Evolutionary conservation across 768 basidiomycete genomes (phyloP), one percentile per base, ranked within the genome.

Genomic region (Termitomyces bulborhizus): DNA sequence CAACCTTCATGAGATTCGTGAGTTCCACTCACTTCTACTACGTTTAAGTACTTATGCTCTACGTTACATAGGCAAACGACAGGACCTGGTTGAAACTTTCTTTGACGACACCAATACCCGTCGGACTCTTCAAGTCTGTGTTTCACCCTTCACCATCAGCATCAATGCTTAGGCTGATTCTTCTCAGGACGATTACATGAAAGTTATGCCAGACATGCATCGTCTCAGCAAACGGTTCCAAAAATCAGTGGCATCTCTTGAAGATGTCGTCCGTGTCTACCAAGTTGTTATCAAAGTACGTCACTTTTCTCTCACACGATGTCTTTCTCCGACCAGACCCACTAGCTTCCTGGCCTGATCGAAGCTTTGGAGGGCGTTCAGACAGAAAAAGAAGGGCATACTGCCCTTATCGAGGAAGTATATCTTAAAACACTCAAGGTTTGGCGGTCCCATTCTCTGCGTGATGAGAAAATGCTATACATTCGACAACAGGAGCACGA

Each of bases 201-300:
- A 90, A 64, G 67, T 82, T 16, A 93, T 99, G 85, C 97, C 97
- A 0, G 97, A 99, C 66, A 82, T 99, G 68, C 88, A 88, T 60
- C 83, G 97, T 2, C 79, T 99, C 21, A 86, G 86, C 65, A 98
- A 98, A 68, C 83, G 90, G 16, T 95, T 99, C 71, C 88, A 92
- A 68, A 89, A 88, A 59, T 79, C 83, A 0, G 78, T 83, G 4
- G 94, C 94, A 0, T 84, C 84, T 0, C 79, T 99, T 5, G 94
- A 98, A 63, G 95, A 99, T 63, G 93, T 98, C 6, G 93, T 98
- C 9, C 84, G 96, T 1, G 88, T 96, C 0, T 98, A 98, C 66
- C 96, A 99, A 67, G 93, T 95, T 1, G 84, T 94, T 1, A 69
- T 89, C 26, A 90, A 90, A 75, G 93, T 93, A 53, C 46, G 67